phyloP scores from a whole-genome alignment of 805 yeast species.

The Lipomyces sp. region DNA sequence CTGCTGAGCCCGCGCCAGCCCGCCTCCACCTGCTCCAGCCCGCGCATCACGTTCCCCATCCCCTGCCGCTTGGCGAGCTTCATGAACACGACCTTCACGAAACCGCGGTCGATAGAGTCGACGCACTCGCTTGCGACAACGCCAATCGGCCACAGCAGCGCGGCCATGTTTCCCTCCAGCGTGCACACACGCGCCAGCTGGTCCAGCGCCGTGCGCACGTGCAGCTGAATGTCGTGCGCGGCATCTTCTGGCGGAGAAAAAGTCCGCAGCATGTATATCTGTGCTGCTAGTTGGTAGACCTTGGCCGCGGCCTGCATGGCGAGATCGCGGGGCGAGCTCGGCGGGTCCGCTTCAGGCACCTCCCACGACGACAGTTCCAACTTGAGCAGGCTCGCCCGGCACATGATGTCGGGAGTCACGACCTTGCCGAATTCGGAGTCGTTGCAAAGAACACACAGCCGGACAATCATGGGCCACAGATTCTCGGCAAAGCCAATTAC shows the following conservation, averaged over 20 bases:
- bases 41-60: slow-evolving; percentile 26
- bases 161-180: slow-evolving; percentile 28
- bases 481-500: slow-evolving; percentile 27
- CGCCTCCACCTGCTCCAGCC: slow-evolving; percentile 22
- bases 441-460: slow-evolving; percentile 25
- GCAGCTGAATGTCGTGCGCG: slow-evolving; percentile 18
- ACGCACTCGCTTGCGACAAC: slow-evolving; percentile 27
- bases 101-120: slow-evolving; percentile 27
- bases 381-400: slow-evolving; percentile 24
- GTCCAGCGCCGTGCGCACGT: slow-evolving; percentile 22
- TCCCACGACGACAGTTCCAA: slow-evolving; percentile 25
- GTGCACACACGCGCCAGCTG: slow-evolving; percentile 27
- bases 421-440: slow-evolving; percentile 24
- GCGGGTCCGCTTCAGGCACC: slow-evolving; percentile 1
- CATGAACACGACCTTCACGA: slow-evolving; percentile 26
- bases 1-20: slow-evolving; percentile 14
- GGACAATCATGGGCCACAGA: slow-evolving; percentile 28
- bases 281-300: slow-evolving; percentile 27
- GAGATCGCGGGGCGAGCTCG: slow-evolving; percentile 9
- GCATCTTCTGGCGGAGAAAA: slow-evolving; percentile 20
- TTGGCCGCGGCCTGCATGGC: slow-evolving; percentile 28
- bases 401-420: slow-evolving; percentile 14
- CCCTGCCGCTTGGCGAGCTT: slow-evolving; percentile 25
- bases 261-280: slow-evolving; percentile 25
- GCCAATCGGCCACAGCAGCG: slow-evolving; percentile 27